These are phyloP conservation scores for Fusarium musae DNA, from an alignment of 2,329 filamentous ascomycete genomes.

Conservation along the genomic window DNA sequence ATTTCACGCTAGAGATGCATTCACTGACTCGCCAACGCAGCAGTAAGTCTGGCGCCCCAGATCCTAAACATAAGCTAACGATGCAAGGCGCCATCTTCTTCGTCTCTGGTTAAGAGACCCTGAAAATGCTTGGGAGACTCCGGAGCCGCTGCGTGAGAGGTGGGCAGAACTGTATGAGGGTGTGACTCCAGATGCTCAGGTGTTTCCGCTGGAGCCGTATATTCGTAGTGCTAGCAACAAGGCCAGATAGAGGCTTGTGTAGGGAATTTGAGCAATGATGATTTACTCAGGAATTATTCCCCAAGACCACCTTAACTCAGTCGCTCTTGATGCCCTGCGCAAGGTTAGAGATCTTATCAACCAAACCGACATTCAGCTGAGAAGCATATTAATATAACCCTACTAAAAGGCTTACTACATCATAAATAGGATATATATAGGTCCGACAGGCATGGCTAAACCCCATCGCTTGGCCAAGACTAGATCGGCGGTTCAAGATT, in stretches of 20 bases:
- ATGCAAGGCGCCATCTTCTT: conserved; percentile 55
- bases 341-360: not conserved
- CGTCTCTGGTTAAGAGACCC: conserved; percentile 61
- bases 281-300: fast-evolving
- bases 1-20: conserved; percentile 62
- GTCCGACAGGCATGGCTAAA: fast-evolving
- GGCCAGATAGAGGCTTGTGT: not conserved
- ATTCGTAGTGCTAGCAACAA: conserved; percentile 30
- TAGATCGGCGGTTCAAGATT: not conserved
- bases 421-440: fast-evolving
- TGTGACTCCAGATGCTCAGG: conserved; percentile 13
- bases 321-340: not conserved
- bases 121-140: conserved; percentile 56
- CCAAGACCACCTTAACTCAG: not conserved
- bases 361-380: fast-evolving
- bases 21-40: conserved; percentile 41
- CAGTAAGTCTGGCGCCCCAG: conserved; percentile 13
- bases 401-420: fast-evolving
- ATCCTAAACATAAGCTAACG: not conserved
- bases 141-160: not conserved
- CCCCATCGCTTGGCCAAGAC: not conserved
- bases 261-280: fast-evolving
- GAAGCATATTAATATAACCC: fast-evolving
- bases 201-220: conserved; percentile 27
- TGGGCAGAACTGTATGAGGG: conserved; percentile 28